These are phyloP conservation scores for Neurospora intermedia DNA, from an alignment of 495 filamentous ascomycete genomes.

Conservation along the genomic window DNA sequence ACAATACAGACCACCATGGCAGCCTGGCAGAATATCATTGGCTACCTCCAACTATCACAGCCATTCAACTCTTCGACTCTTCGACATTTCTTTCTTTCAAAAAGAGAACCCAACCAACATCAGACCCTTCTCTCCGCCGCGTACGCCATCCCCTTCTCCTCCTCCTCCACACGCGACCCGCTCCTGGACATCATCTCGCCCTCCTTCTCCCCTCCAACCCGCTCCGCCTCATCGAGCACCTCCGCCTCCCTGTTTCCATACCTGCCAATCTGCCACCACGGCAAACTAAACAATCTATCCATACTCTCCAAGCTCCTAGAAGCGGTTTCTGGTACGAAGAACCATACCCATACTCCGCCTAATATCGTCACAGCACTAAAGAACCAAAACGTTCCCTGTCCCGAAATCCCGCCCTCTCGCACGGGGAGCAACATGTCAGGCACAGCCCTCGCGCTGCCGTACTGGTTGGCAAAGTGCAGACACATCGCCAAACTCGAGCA, in stretches of 20 bases:
- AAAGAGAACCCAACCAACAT: not conserved
- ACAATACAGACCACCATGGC: not conserved
- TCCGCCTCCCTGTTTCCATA: constrained; percentile 49
- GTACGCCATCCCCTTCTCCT: not conserved
- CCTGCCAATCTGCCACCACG: constrained; percentile 54
- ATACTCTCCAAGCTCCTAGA: constrained; percentile 53
- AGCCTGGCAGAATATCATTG: not conserved
- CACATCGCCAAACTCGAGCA: constrained; percentile 41
- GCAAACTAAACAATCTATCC: constrained; percentile 56
- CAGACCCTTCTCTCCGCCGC: not conserved
- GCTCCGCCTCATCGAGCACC: constrained; percentile 27
- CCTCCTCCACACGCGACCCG: constrained; percentile 2
- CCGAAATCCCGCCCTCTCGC: constrained; percentile 36
- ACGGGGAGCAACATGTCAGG: constrained; percentile 44
- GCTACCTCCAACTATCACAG: not conserved
- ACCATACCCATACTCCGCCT: constrained; percentile 46
- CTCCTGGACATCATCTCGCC: constrained; percentile 7
- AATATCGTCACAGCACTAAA: constrained; percentile 53
- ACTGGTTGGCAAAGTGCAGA: constrained; percentile 65
- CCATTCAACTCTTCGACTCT: not conserved
- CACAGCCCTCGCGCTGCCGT: constrained; percentile 51
- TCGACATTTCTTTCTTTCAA: not conserved
- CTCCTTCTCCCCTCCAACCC: constrained; percentile 14
- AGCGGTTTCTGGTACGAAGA: constrained; percentile 58
- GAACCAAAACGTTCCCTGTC: constrained; percentile 52